Conservation (phyloP, 78 protist species). For the Ministeria vibrans region DNA sequence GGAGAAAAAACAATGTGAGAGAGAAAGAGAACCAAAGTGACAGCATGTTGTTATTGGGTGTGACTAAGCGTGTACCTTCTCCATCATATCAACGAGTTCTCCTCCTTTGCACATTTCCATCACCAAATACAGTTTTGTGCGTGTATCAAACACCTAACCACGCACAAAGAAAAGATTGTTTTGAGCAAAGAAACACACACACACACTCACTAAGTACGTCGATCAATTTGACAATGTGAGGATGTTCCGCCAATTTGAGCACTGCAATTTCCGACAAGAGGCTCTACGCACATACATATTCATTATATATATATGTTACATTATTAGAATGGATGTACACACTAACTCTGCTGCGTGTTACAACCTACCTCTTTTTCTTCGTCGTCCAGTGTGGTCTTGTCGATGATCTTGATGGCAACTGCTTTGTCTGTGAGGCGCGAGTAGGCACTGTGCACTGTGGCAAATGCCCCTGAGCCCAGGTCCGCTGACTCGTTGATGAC, state of each 20-base stretch:
- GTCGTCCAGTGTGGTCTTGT: not conserved
- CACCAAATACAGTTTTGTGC: slow-evolving; percentile 1
- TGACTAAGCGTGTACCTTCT: not conserved
- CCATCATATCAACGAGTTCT: not conserved
- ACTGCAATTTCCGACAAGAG: slow-evolving; percentile 18
- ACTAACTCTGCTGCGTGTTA: too few relatives aligned
- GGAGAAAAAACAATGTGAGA: too few relatives aligned
- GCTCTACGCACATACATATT: too few relatives aligned
- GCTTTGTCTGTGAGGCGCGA: not conserved
- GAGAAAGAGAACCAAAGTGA: too few relatives aligned
- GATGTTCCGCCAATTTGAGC: slow-evolving; percentile 16
- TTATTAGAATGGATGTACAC: too few relatives aligned
- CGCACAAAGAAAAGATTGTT: too few relatives aligned
- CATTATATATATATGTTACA: too few relatives aligned
- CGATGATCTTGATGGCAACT: not conserved
- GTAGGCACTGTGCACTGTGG: not conserved
- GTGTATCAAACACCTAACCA: not conserved
- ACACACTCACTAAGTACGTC: too few relatives aligned
- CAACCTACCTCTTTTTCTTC: not conserved
- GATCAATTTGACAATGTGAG: not conserved
- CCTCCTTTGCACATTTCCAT: slow-evolving; percentile 30
- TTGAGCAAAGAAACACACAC: too few relatives aligned
- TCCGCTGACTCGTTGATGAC: not conserved
- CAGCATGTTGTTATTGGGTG: too few relatives aligned
- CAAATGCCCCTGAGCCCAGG: not conserved